Conservation (phyloP, 805 yeast species). For the Vanderwaltozyma verrucispora region DNA sequence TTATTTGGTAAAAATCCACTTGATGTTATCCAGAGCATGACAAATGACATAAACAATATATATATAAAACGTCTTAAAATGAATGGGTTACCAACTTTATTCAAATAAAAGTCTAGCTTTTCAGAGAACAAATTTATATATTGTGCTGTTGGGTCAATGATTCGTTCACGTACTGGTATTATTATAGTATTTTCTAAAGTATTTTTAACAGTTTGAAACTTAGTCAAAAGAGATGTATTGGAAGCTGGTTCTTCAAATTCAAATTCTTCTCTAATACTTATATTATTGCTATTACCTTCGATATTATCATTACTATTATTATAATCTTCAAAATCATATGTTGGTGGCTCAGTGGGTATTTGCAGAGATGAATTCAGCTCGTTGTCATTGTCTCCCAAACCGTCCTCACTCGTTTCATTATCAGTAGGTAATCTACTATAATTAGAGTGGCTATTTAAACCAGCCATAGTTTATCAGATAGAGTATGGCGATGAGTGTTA, state of each 20-base stretch:
- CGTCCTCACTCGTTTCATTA: no score
- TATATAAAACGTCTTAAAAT: conserved; percentile 66
- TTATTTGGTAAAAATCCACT: conserved; percentile 41
- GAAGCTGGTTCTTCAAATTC: background rate
- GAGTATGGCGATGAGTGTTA: no score
- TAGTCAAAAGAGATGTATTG: background rate
- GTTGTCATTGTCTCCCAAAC: no score
- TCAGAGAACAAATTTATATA: conserved; percentile 8
- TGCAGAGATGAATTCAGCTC: background rate
- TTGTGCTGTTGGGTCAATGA: conserved; percentile 30
- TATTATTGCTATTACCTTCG: no score
- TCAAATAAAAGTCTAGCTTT: conserved; percentile 44
- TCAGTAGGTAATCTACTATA: background rate
- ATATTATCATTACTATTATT: no score
- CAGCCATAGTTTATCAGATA: background rate
- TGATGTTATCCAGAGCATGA: conserved; percentile 44
- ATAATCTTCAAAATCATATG: no score
- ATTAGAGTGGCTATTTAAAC: background rate
- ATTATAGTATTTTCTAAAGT: conserved; percentile 1
- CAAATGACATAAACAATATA: conserved; percentile 45
- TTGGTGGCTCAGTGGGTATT: conserved; percentile 2
- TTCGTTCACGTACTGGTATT: conserved; percentile 7
- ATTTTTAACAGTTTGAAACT: background rate
- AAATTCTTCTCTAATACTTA: no score
- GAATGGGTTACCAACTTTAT: conserved; percentile 71